Evolutionary conservation across 306 rosid genomes (phyloP), one percentile per base, ranked within the genome.

Genomic region (Sphenostylis stenocarpa): DNA sequence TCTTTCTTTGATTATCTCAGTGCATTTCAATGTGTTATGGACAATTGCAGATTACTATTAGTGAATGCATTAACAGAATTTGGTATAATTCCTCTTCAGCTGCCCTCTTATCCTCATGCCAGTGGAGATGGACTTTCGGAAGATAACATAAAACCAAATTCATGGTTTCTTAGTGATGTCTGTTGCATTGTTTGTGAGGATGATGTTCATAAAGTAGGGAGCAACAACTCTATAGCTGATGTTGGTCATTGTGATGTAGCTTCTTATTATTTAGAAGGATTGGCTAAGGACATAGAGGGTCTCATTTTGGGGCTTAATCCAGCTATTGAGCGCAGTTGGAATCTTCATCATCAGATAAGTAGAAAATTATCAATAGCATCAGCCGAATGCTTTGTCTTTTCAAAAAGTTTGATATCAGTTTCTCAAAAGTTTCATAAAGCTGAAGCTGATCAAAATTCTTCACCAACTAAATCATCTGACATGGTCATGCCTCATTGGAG

Each of bases 21-120:
- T 85, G 97, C 98, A 84, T 94, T 90, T 77, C 92, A 94, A 79
- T 78, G 86, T 75, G 89, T 90, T 44, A 85, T 91, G 85, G 88
- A 90, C 72, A 90, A 87, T 76, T 90, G 96, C 81, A 94, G 81
- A 76, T 61, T 81, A 33, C 66, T 94, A 52, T 81, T 94, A 53
- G 80, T 90, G 81, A 81, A 87, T 78, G 77, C 72, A 53, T 77
- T 94, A 70, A 81, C 72, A 70, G 70, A 49, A n/a, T 79, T 83
- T 82, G 93, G 94, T 68, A 90, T 74, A 77, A 69, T 87, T 75
- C 96, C 92, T 47, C 78, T 84, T 72, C 86, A 74, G 83, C 70
- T 53, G n/a, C 80, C 85, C 33, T 72, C 87, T 21, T 76, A 67
- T 61, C 78, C 80, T 66, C 65, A 26, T 70, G 33, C 39, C 36